phyloP scores from a whole-genome alignment of 306 rosid species.

The Spatholobus suberectus region DNA sequence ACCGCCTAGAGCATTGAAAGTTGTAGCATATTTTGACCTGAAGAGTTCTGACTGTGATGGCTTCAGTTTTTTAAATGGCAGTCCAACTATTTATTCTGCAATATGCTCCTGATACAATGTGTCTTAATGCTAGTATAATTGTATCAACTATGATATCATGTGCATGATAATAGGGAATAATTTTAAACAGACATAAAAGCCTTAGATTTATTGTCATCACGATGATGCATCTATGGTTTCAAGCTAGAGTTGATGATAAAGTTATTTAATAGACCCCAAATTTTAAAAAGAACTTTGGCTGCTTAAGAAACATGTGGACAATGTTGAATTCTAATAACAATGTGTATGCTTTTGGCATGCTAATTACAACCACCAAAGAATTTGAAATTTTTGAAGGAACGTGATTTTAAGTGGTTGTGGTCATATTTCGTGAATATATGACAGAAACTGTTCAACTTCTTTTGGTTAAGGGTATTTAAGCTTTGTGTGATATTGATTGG shows the following conservation, averaged over 20 bases:
- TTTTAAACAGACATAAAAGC: slow-evolving; percentile 1
- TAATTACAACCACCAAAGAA: slow-evolving; percentile 13
- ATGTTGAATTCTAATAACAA: slow-evolving; percentile 18
- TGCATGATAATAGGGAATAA: slow-evolving; percentile 14
- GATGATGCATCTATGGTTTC: slow-evolving; percentile 8
- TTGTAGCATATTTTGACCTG: neutral
- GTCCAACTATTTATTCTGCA: slow-evolving; percentile 15
- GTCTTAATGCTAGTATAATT: slow-evolving; percentile 29
- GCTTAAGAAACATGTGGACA: neutral
- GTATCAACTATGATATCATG: slow-evolving; percentile 10
- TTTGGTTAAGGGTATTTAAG: slow-evolving; percentile 13
- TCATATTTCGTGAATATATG: slow-evolving; percentile 17
- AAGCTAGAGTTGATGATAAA: slow-evolving; percentile 5
- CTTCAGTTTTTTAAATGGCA: neutral
- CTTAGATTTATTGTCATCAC: slow-evolving; percentile 23
- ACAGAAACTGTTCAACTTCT: neutral
- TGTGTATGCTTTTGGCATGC: slow-evolving; percentile 12
- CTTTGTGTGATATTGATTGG: slow-evolving; percentile 3
- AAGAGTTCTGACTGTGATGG: neutral
- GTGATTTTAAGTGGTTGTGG: slow-evolving; percentile 8
- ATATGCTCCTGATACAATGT: slow-evolving; percentile 1
- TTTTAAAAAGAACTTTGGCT: neutral
- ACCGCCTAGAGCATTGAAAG: slow-evolving; percentile 2
- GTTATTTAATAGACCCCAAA: neutral
- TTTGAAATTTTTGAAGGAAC: neutral